Base-by-base conservation (phyloP, 2,329 filamentous ascomycete genomes). In the Stemphylium vesicarium region DNA sequence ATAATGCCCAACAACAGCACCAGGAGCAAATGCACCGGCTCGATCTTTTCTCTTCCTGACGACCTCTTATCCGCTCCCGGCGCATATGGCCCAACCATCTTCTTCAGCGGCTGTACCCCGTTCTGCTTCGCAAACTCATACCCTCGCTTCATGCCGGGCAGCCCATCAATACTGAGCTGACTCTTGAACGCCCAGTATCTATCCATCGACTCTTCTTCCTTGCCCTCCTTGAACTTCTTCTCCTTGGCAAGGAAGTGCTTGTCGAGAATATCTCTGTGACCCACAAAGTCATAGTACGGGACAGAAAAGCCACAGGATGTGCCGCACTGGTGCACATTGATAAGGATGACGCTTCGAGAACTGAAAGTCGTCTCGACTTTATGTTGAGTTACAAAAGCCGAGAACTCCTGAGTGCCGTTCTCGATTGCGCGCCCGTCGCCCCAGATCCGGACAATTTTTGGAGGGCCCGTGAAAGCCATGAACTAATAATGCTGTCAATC, bases 101-200 rank as follows among this genome's bases (percentile, higher is more conserved):
- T 81, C 65, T 73, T 75, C 39, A 80, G 58, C 12, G 79, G 78
- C 57, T 62, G 64, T 1, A 81, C 69, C 0, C 59, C 63, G 31
- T 80, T 66, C 41, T 63, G 59, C 48, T 71, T 66, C n/a, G 70
- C 76, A 36, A 66, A 74, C 7, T 72, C 65, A 8, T 75, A 65
- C 0, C 74, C 79, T 16, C 69, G 62, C 63, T 75, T 74, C 75
- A 79, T 77, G 0, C 74, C 78, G 0, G 78, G 78, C 22, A 81
- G 62, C 0, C 78, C 78, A 57, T 81, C 79, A 22, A 80, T 75
- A 31, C 72, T 76, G 52, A 71, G 68, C 15, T 78, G 73, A 31
- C 73, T 76, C 63, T 80, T 81, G 48, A 65, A 77, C 4, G 78
- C 77, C 78, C 78, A 80, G 53, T 80, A 80, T 26, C 64, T 58